Percentiles rank a stretch among this genome's conserved stretches.
phyloP scores from a whole-genome alignment of 345 rosid species.

The Populus pruinosa region DNA sequence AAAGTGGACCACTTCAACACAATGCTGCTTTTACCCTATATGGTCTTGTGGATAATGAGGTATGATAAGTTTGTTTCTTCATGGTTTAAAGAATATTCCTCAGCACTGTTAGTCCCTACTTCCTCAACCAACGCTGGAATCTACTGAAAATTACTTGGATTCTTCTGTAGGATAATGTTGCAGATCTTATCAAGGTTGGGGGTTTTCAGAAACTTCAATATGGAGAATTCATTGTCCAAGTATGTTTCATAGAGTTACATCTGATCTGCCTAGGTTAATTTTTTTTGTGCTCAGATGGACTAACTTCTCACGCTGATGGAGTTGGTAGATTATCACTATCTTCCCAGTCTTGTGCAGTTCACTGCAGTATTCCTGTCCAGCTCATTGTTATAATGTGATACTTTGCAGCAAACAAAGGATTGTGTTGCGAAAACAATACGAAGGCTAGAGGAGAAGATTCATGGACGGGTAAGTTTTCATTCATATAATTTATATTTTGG shows the following conservation, averaged over 20 bases:
- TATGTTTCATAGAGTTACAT: conserved; percentile 24
- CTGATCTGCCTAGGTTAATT: background rate
- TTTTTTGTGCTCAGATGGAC: background rate
- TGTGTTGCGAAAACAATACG: conserved; percentile 66
- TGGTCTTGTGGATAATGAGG: conserved; percentile 82
- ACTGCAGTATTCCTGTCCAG: background rate
- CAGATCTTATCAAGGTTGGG: conserved; percentile 56
- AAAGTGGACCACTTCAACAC: conserved; percentile 59
- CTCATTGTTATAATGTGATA: background rate
- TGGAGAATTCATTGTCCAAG: conserved; percentile 56
- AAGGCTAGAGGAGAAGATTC: conserved; percentile 63
- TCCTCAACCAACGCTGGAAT: background rate
- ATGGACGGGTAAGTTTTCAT: conserved; percentile 52
- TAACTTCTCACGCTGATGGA: background rate
- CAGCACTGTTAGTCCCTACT: background rate
- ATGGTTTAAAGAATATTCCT: background rate
- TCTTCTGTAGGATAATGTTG: conserved; percentile 52
- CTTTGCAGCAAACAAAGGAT: conserved; percentile 60
- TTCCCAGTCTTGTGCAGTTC: background rate
- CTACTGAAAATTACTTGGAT: background rate
- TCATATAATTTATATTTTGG: background rate
- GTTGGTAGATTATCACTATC: background rate
- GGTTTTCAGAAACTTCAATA: conserved; percentile 63
- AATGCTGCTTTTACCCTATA: conserved; percentile 74
- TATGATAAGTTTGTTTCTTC: conserved; percentile 15